Evolutionary conservation across 2,329 filamentous ascomycete species (phyloP).

Genomic region (Exophiala mesophila): DNA sequence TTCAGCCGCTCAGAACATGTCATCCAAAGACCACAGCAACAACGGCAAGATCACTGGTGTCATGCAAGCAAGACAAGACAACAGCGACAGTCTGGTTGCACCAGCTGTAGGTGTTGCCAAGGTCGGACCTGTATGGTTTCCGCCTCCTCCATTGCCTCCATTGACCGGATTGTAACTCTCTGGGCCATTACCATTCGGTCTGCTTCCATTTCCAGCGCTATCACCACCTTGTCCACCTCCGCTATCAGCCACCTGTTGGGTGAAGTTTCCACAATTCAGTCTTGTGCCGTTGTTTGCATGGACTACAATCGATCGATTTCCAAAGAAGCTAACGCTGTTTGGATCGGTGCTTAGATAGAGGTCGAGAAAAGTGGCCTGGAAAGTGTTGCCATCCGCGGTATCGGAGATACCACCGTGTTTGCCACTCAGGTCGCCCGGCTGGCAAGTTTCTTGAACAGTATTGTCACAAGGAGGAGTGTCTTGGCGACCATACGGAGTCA

Average conservation of each 20-base stretch:
- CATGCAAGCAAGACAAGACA: neutral
- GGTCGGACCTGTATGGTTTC: neutral
- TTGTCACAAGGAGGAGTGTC: slow-evolving; percentile 59
- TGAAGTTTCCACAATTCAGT: slow-evolving; percentile 55
- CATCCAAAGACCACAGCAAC: too few relatives aligned
- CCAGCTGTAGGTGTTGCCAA: neutral
- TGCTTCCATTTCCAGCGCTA: neutral
- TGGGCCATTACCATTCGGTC: neutral
- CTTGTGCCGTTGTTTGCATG: slow-evolving; percentile 50
- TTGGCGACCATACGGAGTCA: slow-evolving; percentile 64
- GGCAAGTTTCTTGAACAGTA: slow-evolving; percentile 57
- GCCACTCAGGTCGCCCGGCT: slow-evolving; percentile 71
- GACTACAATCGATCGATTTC: slow-evolving; percentile 51
- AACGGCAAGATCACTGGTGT: neutral
- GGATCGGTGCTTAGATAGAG: slow-evolving; percentile 44
- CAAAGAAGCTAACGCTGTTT: slow-evolving; percentile 45
- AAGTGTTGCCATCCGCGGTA: slow-evolving; percentile 36
- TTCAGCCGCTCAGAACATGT: too few relatives aligned
- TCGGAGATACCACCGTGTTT: slow-evolving; percentile 62
- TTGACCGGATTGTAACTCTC: slow-evolving; percentile 1
- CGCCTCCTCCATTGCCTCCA: neutral
- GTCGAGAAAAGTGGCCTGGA: slow-evolving; percentile 40
- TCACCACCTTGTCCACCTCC: slow-evolving; percentile 1
- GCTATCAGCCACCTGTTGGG: slow-evolving; percentile 11
- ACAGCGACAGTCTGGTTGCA: neutral